Conservation (phyloP, 1,284 basidiomycete genomes). For the Phenoliferia sp. region DNA sequence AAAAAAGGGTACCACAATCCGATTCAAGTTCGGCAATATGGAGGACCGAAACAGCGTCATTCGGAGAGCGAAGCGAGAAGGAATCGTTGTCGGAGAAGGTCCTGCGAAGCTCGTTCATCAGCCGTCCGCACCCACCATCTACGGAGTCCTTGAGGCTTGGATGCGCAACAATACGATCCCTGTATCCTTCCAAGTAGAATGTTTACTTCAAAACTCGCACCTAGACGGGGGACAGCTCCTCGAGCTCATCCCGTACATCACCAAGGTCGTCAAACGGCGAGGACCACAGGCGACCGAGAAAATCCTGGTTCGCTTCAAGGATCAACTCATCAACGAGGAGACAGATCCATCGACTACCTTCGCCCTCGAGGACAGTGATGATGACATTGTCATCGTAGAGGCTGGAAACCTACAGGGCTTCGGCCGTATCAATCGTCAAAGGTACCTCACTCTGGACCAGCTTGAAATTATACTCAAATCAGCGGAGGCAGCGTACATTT, state of each 20-base stretch:
- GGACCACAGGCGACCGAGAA: background rate
- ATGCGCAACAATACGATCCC: background rate
- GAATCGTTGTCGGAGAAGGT: background rate
- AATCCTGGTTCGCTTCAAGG: constrained; percentile 9
- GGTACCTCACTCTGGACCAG: background rate
- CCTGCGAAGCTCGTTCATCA: background rate
- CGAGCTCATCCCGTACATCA: background rate
- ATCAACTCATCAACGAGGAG: background rate
- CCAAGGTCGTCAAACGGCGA: background rate
- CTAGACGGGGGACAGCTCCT: constrained; percentile 7
- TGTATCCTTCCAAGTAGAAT: constrained; percentile 18
- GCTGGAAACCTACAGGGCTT: background rate
- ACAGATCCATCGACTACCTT: background rate
- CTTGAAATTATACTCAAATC: background rate
- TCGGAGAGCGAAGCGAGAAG: background rate
- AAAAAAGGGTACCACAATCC: background rate
- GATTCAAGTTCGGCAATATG: background rate
- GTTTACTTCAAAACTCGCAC: constrained; percentile 7
- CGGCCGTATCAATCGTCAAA: background rate
- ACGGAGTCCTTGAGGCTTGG: constrained; percentile 4
- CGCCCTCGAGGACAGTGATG: background rate
- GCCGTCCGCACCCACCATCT: background rate
- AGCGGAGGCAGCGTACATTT: background rate
- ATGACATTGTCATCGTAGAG: background rate
- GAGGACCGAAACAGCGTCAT: background rate